Evolutionary conservation across 352 stramenopile genomes (phyloP), one percentile per base, ranked within the genome.

Genomic region (Pythium grandisporangium): DNA sequence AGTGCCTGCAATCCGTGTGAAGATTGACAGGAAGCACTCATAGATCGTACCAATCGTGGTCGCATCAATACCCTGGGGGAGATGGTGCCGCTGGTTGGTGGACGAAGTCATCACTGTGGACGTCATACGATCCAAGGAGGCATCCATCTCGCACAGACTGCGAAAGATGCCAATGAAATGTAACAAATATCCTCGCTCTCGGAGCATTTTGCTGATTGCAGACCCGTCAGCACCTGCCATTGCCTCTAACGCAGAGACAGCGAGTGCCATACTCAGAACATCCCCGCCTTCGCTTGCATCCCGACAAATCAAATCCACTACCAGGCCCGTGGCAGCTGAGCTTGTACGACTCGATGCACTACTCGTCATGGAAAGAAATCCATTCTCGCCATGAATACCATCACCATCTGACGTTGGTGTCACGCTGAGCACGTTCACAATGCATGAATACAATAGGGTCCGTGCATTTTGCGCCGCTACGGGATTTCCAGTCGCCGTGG

Each of bases 21-120:
- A 88, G 16, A 93, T 70, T 39, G 79, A 93, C 35, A 93, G 53
- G 20, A 90, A 84, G 34, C 72, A 85, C 50, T 86, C 72, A 59
- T 89, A 85, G 51, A 90, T 84, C 0, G 76, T 82, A 30, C 74
- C 74, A 47, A 89, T 76, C 10, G 77, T 86, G 17, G 70, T 64
- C 2, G 63, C 45, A 47, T 86, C 76, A 37, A 89, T 63, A 19
- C 65, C 70, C 3, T 51, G 48, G 3, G 50, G 61, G 24, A 82
- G 56, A 21, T 70, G 23, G 46, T 81, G 30, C 51, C 65, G 22
- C 50, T 53, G 21, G 30, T 71, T 55, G n/a, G 46, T 51, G 5
- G 49, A 61, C 24, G 56, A 55, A 26, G 53, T n/a, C n/a, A n/a
- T n/a, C n/a, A n/a, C n/a, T n/a, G n/a, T n/a, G n/a, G n/a, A n/a